phyloP scores from a whole-genome alignment of 2,329 filamentous ascomycete genomes.

The Aspergillus tanneri region DNA sequence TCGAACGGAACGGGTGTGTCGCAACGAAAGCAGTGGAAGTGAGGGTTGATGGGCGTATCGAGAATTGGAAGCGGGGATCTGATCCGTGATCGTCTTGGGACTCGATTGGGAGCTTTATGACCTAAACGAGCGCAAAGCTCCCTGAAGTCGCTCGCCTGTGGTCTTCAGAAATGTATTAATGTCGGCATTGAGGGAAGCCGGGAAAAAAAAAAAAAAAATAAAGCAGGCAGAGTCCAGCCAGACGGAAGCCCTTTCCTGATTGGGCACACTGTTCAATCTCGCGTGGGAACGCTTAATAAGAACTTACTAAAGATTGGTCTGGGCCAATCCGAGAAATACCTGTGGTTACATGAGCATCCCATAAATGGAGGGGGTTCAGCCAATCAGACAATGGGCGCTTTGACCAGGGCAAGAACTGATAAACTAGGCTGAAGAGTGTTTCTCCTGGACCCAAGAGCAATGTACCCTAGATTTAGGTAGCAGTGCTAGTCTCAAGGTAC shows the following conservation, averaged over 20 bases:
- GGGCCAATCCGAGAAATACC: no score
- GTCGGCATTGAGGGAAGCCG: slow-evolving; percentile 2
- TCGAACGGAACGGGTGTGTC: no score
- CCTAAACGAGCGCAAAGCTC: slow-evolving; percentile 57
- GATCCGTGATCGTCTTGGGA: not conserved
- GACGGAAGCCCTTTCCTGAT: slow-evolving; percentile 10
- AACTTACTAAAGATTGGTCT: no score
- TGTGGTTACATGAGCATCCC: no score
- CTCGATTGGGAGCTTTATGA: slow-evolving; percentile 48
- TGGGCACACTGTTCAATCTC: slow-evolving; percentile 10
- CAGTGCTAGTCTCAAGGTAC: no score
- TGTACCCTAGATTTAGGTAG: no score
- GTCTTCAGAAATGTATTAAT: slow-evolving; percentile 17
- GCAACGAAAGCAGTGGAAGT: not conserved
- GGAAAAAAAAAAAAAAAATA: slow-evolving; percentile 15
- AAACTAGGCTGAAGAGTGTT: not conserved
- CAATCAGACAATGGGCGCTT: not conserved
- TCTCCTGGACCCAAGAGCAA: no score
- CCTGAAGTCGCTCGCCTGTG: slow-evolving; percentile 54
- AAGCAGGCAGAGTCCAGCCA: slow-evolving; percentile 7
- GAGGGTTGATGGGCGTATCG: slow-evolving; percentile 2
- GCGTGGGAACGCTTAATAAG: no score
- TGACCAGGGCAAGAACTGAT: no score
- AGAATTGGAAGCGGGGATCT: not conserved
- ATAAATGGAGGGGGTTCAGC: no score